Evolutionary conservation across 225 moss, liverwort and hornwort genomes (phyloP).

Genomic region (Bryum argenteum): DNA sequence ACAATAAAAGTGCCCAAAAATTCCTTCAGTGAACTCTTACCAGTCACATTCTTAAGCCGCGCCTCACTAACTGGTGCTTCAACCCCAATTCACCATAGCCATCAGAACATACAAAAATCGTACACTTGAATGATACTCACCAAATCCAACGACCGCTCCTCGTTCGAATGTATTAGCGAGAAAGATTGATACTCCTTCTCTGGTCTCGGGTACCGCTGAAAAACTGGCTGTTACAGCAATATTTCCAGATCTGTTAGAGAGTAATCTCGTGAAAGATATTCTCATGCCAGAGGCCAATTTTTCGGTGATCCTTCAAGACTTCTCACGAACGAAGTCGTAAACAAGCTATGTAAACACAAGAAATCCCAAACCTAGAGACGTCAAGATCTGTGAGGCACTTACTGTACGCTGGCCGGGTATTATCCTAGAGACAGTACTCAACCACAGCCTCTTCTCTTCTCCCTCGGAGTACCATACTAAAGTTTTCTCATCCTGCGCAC

Average conservation of each 20-base stretch:
- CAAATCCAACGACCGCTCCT: conserved; percentile 94
- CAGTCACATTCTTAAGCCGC: neutral
- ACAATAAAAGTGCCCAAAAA: neutral
- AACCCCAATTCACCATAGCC: neutral
- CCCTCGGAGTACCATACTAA: conserved; percentile 93
- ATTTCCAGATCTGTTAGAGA: conserved; percentile 17
- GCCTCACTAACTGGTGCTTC: too few relatives aligned
- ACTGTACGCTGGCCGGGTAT: conserved; percentile 96
- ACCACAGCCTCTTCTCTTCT: conserved; percentile 93
- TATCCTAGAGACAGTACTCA: conserved; percentile 78
- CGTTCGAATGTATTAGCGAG: conserved; percentile 83
- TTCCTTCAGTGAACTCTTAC: neutral
- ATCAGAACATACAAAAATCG: conserved; percentile 5
- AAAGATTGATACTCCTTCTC: conserved; percentile 96
- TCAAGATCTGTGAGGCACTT: conserved; percentile 39
- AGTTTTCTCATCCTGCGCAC: conserved; percentile 84
- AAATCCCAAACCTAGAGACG: neutral
- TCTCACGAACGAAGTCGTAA: neutral
- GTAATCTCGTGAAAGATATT: too few relatives aligned
- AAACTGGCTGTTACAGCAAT: conserved; percentile 64
- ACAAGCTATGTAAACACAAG: too few relatives aligned
- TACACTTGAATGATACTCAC: conserved; percentile 47
- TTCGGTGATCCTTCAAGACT: neutral
- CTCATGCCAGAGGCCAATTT: too few relatives aligned
- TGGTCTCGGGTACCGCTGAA: conserved; percentile 84